Base-by-base conservation (phyloP, 2,329 filamentous ascomycete genomes). In the Pestalotiopsis sp. region DNA sequence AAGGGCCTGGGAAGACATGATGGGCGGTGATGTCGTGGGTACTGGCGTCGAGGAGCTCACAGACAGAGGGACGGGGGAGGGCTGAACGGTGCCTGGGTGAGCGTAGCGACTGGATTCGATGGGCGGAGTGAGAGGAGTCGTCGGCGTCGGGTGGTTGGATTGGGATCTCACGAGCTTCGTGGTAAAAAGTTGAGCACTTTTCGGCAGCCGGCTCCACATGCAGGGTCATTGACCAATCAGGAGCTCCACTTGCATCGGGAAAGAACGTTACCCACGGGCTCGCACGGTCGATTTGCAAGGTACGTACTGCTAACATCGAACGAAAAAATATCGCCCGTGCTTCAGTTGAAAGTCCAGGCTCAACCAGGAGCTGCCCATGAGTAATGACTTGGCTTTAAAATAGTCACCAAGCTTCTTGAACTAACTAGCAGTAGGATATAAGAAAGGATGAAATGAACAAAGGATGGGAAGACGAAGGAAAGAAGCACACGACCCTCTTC, bases 21-120 rank as follows among this genome's bases (percentile, higher is more conserved):
- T 73, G 70, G 45, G 25, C 13, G 31, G 45, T 38, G n/a, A n/a
- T 36, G 41, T 31, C 23, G n/a, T 23, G 49, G 41, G 39, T 27
- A 45, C 27, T 65, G 49, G 58, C 38, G 66, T 52, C 52, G 65
- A 58, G 23, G 23, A 65, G 64, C 66, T 70, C 68, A 64, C 62
- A 66, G 59, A 68, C 66, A 31, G 67, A 45, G 61, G 61, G 60
- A 52, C 45, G 45, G 20, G n/a, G 45, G 45, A 20, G 20, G 45
- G n/a, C 45, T 60, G 72, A 72, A 69, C 25, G 70, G 70, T 67
- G 73, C 71, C 68, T 71, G 73, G 73, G 73, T 52, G 27, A 20
- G 59, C 17, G 17, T 77, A 74, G 77, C 78, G 80, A 81, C 81
- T 80, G 79, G 45, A 80, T 65, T 36, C 79, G 75, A 73, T 73